Conservation (phyloP, 441 rosid species). For the Aquilaria agallochum region DNA sequence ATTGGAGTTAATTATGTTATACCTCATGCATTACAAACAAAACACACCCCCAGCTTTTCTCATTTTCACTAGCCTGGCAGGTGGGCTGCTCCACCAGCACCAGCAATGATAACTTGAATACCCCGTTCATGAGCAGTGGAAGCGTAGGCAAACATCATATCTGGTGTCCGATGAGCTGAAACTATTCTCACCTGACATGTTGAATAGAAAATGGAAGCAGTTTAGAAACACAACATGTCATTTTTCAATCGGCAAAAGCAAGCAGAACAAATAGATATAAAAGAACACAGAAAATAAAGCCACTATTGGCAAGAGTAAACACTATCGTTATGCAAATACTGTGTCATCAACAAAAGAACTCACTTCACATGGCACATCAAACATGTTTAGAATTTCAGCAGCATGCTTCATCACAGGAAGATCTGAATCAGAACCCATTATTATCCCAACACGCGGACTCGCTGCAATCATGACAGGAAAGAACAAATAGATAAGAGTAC, state of each 20-base stretch:
- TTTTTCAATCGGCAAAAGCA: too few relatives aligned
- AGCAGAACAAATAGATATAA: too few relatives aligned
- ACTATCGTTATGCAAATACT: too few relatives aligned
- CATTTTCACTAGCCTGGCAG: slow-evolving; percentile 60
- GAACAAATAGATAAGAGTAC: slow-evolving; percentile 1
- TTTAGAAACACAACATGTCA: slow-evolving; percentile 4
- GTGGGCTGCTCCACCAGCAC: slow-evolving; percentile 99
- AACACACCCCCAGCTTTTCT: background rate
- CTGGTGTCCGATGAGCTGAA: slow-evolving; percentile 93
- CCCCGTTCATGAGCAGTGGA: slow-evolving; percentile 65
- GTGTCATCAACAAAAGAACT: slow-evolving; percentile 6
- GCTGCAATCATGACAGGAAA: slow-evolving; percentile 37
- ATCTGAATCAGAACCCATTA: slow-evolving; percentile 98
- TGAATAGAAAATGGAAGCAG: slow-evolving; percentile 9
- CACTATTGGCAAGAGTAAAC: too few relatives aligned
- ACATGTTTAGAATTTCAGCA: slow-evolving; percentile 58
- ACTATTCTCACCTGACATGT: slow-evolving; percentile 64
- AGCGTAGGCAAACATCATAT: slow-evolving; percentile 85
- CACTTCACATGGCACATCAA: slow-evolving; percentile 78
- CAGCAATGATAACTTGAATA: slow-evolving; percentile 82
- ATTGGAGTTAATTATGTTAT: slow-evolving; percentile 1
- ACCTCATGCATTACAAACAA: background rate
- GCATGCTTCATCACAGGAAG: slow-evolving; percentile 98
- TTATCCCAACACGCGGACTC: slow-evolving; percentile 72
- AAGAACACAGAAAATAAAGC: too few relatives aligned